These are phyloP conservation scores for Vitis riparia DNA, from an alignment of 164 flowering plant genomes.

Conservation along the genomic window DNA sequence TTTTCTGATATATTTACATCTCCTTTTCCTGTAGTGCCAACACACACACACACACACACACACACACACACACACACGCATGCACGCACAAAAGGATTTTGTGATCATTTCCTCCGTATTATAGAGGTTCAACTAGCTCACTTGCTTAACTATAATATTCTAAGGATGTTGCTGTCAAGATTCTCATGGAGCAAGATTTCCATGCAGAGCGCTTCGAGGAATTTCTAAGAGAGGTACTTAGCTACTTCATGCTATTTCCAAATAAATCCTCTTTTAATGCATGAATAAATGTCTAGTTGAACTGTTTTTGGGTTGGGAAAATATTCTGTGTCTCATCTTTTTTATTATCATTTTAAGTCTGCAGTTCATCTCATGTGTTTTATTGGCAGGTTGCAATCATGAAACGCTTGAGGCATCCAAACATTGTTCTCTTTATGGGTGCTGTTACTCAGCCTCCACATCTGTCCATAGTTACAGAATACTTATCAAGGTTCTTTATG, in stretches of 20 bases:
- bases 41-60: too few species aligned
- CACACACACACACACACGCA: too few species aligned
- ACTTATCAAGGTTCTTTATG: conserved; percentile 71
- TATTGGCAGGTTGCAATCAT: conserved; percentile 76
- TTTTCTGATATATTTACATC: too few species aligned
- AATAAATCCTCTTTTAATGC: too few species aligned
- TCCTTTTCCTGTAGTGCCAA: too few species aligned
- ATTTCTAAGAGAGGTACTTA: conserved; percentile 82
- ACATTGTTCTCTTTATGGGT: conserved; percentile 98
- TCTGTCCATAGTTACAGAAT: conserved; percentile 94
- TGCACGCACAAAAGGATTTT: too few species aligned
- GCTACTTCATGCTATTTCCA: too few species aligned
- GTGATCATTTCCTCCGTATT: too few species aligned
- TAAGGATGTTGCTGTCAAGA: conserved; percentile 99
- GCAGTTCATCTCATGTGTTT: conserved; percentile 2
- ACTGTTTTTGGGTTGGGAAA: not conserved
- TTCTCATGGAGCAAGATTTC: conserved; percentile 97
- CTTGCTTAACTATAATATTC: not conserved
- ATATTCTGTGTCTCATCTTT: not conserved
- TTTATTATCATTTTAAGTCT: conserved; percentile 1
- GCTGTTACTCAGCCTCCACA: conserved; percentile 96
- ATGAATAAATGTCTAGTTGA: too few species aligned
- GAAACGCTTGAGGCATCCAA: conserved; percentile 96
- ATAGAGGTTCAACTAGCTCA: too few species aligned
- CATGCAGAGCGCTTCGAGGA: conserved; percentile 79